A percentile compares a stretch with the other conserved stretches of the same genome.
phyloP scores from a whole-genome alignment of 768 basidiomycete species.

The Sarcodon aspratus region DNA sequence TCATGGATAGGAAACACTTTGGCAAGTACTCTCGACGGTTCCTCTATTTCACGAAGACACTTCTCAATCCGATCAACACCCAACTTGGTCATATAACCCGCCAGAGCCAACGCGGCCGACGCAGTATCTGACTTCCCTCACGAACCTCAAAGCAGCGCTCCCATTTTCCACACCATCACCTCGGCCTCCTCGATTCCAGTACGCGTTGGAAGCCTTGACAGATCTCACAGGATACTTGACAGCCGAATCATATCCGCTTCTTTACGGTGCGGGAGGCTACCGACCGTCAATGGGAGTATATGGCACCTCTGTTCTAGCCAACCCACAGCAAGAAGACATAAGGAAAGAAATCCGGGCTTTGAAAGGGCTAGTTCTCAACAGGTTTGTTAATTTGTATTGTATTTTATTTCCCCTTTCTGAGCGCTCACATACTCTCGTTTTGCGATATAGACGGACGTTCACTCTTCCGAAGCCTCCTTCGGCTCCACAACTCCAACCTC shows the following conservation, averaged over 20 bases:
- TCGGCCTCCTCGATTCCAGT: conserved; percentile 30
- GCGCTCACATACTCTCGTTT: not conserved
- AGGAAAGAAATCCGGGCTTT: conserved; percentile 64
- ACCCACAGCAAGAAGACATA: conserved; percentile 52
- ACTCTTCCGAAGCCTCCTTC: not conserved
- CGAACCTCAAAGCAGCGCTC: conserved; percentile 9
- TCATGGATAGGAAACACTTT: conserved; percentile 33
- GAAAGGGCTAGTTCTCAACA: conserved; percentile 70
- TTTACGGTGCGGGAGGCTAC: conserved; percentile 6
- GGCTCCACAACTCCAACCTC: not conserved
- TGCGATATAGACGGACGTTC: not conserved
- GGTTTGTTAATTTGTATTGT: conserved; percentile 27
- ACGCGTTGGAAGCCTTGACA: conserved; percentile 52
- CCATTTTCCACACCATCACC: conserved; percentile 5
- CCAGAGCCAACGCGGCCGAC: conserved; percentile 16
- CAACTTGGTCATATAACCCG: conserved; percentile 28
- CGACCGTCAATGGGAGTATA: not conserved
- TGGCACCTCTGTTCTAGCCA: conserved; percentile 6
- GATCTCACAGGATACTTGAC: conserved; percentile 76
- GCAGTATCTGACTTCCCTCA: conserved; percentile 18
- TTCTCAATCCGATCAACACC: not conserved
- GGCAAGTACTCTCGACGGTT: conserved; percentile 45
- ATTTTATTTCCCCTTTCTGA: no score
- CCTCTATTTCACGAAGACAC: conserved; percentile 27
- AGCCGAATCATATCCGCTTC: conserved; percentile 48